Evolutionary conservation across 1,284 basidiomycete genomes (phyloP), one percentile per base, ranked within the genome.

Genomic region (Papiliotrema laurentii): DNA sequence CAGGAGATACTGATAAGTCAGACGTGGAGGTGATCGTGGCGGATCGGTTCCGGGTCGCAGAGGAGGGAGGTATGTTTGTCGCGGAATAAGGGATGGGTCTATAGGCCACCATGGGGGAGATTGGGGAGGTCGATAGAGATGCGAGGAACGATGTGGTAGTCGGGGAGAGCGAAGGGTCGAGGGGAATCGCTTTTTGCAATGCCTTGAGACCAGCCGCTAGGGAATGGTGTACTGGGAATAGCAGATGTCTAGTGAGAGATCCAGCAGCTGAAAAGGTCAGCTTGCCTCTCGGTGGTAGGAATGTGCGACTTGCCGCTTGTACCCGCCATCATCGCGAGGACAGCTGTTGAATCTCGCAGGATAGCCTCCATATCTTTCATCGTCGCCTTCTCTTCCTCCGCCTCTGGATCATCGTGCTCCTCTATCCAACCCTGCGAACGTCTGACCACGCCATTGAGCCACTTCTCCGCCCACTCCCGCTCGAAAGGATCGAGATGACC

Each of bases 301-400:
- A 21, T 11, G 25, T 5, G n/a, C 13, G 74, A 27, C 81, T 72
- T 58, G 39, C 81, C 78, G 10, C 81, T 76, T 28, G 82, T 78
- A 0, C 83, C 83, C 5, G 83, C 80, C 63, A 82, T 83, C 45
- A 79, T 75, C 0, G 84, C 83, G 2, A 87, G 73, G 2, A 86
- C 74, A 13, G 82, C 78, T 0, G 87, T 82, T 0, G 86, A 86
- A 22, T 79, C 76, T 24, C 83, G 76, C 51, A 85, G 73, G 7
- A 82, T 62, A 6, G 55, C 51, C 28, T 79, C 76, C 9, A 65
- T 57, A 4, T 60, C 60, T 55, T 43, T 54, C 27, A 53, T 36
- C 28, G 51, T 40, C 13, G 27, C 41, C 2, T 49, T 54, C 14
- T 48, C 55, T 4, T 19, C 33, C 4, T 55, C 61, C 4, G 55